Evolutionary conservation across 345 rosid species (phyloP), one percentile per base, ranked within the genome.

Genomic region (Brassica juncea): DNA sequence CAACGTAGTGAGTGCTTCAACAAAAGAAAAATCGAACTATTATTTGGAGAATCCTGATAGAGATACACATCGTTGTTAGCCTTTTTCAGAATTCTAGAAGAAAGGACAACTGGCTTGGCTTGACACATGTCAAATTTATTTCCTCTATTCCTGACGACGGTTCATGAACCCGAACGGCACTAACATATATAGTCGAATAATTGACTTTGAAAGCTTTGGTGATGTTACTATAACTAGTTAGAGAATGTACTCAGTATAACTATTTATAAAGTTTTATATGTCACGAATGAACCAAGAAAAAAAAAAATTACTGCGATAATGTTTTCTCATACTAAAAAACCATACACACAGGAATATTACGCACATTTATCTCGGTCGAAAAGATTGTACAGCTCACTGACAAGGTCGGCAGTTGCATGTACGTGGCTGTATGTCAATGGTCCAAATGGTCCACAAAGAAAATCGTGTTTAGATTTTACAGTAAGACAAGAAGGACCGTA

Each of bases 401-500:
- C 76, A 70, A 75, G 80, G 73, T 76, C 77, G 83, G 83, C 65
- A 6, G 55, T 23, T 16, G 57, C 23, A 31, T 42, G 32, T 0
- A 75, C 80, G 83, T 81, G 83, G 80, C 83, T 19, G 28, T 31
- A 58, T 44, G 31, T 59, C 2, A 71, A 59, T 81, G 74, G 83
- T 47, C 28, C 3, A 57, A 31, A 63, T 0, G 75, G 80, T 63
- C 82, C 73, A 76, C 72, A 25, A 65, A 65, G 66, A 80, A 75
- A 88, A 75, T 71, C 60, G 44, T 23, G 47, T 8, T 66, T 12
- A 57, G 81, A 78, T 77, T 37, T 62, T 77, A 65, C 12, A 83
- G 31, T 77, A 35, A 57, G 90, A 88, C 87, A 76, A 86, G 83
- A 86, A 91, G 87, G 84, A 88, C 92, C 91, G 93, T 90, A 88